Percentiles rank a stretch among this genome's conserved stretches.
These are phyloP conservation scores for Kwoniella europaea DNA, from an alignment of 768 basidiomycete species.

Conservation along the genomic window DNA sequence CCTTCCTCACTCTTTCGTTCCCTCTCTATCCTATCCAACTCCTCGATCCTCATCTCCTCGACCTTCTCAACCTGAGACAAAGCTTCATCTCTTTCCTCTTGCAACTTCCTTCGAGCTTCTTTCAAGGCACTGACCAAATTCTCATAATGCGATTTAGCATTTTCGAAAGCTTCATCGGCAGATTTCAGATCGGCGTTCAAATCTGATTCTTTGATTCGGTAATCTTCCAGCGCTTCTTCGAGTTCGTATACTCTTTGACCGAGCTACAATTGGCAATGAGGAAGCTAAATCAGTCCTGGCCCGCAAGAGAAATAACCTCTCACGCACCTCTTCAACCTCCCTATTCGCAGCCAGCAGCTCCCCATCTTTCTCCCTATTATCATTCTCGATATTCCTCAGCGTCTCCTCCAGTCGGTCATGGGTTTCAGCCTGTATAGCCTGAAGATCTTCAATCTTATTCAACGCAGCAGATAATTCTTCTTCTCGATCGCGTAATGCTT, in stretches of 20 bases:
- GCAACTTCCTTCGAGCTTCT: conserved; percentile 64
- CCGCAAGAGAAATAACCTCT: neutral
- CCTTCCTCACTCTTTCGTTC: conserved; percentile 35
- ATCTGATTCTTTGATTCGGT: conserved; percentile 54
- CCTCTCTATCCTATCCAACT: conserved; percentile 23
- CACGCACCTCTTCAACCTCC: conserved; percentile 73
- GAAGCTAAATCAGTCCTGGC: no score
- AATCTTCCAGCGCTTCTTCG: conserved; percentile 80
- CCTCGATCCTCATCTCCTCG: conserved; percentile 27
- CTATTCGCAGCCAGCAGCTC: conserved; percentile 75
- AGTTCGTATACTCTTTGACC: conserved; percentile 77
- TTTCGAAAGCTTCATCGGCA: conserved; percentile 62
- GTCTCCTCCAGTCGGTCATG: conserved; percentile 51
- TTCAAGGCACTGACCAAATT: conserved; percentile 79
- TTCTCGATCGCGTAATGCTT: conserved; percentile 68
- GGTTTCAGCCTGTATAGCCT: conserved; percentile 60
- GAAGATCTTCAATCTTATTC: conserved; percentile 74
- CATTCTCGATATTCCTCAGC: conserved; percentile 69
- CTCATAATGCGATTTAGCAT: conserved; percentile 67
- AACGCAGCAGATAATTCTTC: conserved; percentile 76
- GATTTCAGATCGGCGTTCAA: conserved; percentile 64
- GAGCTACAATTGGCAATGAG: conserved; percentile 42
- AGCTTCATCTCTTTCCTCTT: conserved; percentile 37
- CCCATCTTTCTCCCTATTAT: conserved; percentile 77
- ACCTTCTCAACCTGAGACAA: conserved; percentile 14